Conservation (phyloP, 257 asterid genomes). For the Plectranthus barbatus region DNA sequence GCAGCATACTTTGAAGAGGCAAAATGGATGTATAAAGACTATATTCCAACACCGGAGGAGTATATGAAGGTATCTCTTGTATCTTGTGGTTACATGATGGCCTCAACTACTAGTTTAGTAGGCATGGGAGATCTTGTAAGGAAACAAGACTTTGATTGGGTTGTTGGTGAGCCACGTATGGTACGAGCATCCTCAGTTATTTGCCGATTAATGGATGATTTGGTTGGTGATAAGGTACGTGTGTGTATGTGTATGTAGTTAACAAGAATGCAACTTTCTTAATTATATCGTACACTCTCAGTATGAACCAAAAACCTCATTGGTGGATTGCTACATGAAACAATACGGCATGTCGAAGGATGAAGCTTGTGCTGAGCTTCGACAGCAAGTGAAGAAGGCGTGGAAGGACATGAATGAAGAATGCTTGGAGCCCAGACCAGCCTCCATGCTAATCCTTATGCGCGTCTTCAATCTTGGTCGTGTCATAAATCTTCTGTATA, state of each 20-base stretch:
- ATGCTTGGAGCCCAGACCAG: not conserved
- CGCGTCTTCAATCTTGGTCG: not conserved
- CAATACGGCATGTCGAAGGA: not conserved
- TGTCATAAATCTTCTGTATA: not conserved
- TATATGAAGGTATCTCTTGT: conserved; percentile 23
- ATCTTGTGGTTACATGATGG: conserved; percentile 7
- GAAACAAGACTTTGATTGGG: conserved; percentile 5
- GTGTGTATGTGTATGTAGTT: no score
- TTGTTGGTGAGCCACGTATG: not conserved
- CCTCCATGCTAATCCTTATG: not conserved
- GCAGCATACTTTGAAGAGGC: not conserved
- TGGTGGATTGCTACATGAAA: not conserved
- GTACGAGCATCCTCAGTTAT: conserved; percentile 3
- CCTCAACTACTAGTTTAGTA: conserved; percentile 10
- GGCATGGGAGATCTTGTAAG: conserved; percentile 14
- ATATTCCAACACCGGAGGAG: conserved; percentile 22
- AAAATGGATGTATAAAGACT: not conserved
- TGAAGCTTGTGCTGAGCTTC: not conserved
- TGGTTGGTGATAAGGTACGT: conserved; percentile 16
- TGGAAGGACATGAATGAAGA: not conserved
- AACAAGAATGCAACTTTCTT: no score
- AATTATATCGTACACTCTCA: not conserved
- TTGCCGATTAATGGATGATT: conserved; percentile 19
- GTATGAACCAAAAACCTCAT: not conserved
- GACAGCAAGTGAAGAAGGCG: not conserved